Base-by-base conservation (phyloP, 73 alveolate genomes). In the Blepharisma japonicum region DNA sequence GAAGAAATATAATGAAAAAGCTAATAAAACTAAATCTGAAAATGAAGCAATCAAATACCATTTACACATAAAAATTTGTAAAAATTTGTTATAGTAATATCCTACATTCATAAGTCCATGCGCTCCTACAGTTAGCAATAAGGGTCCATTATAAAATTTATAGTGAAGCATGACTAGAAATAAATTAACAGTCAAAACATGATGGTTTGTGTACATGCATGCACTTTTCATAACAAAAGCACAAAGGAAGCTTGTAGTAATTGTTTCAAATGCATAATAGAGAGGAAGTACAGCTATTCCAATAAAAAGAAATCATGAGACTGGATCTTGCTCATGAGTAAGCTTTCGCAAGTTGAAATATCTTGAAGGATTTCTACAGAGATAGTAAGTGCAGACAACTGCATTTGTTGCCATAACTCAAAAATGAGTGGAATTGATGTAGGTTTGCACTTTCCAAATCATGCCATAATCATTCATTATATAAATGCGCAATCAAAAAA, bases 81-180 rank as follows among this genome's bases (percentile, higher is more conserved):
- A 20, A 25, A 14, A 14, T 20, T 61, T n/a, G 23, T 25, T 61
- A 61, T 61, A 61, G 23, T 61, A 61, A 5, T 61, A 61, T 8
- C 74, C 74, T 14, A 61, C 18, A 61, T 61, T 61, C 74, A 61
- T 61, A 61, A 61, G 14, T 25, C 74, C 74, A 61, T 61, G 74
- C 2, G 23, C 48, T 18, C 47, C 74, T 18, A 39, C 4, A 25
- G 74, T 61, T 2, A 61, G 11, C 74, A 61, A 20, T 18, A 39
- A 14, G 74, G 46, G 18, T 5, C 14, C 18, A 25, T 61, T 61
- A 25, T 14, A 61, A 25, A 20, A 61, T 14, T 61, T 61, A 25
- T 61, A 61, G 18, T n/a, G 47, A 4, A 20, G 5, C 2, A 61
- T 1, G 14, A 25, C 46, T 18, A 61, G 39, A 8, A 25, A 14